Percentiles rank a stretch among this genome's conserved stretches.
phyloP scores from a whole-genome alignment of 2,329 filamentous ascomycete genomes.

The Alternaria brassicicola region DNA sequence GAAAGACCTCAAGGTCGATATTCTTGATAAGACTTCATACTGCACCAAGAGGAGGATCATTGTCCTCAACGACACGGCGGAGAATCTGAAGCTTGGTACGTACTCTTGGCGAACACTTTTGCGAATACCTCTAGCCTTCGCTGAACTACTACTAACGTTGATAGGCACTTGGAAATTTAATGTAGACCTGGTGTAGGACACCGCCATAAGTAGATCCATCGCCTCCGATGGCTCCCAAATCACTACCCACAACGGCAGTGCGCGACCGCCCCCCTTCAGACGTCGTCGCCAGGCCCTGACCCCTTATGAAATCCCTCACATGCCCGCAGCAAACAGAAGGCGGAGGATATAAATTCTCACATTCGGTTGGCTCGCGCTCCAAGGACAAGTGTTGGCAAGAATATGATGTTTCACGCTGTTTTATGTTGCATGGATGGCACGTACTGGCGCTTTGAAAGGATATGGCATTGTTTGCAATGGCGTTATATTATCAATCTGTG shows the following conservation, averaged over 20 bases:
- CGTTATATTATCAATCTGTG: slow-evolving; percentile 11
- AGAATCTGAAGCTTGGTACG: slow-evolving; percentile 86
- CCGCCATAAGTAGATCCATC: not conserved
- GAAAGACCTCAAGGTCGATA: slow-evolving; percentile 87
- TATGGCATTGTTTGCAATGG: slow-evolving; percentile 20
- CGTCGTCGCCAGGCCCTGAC: not conserved
- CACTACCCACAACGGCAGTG: not conserved
- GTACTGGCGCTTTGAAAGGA: slow-evolving; percentile 11
- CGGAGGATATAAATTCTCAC: not conserved
- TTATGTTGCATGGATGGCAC: slow-evolving; percentile 18
- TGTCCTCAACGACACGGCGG: slow-evolving; percentile 87
- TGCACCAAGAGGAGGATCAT: slow-evolving; percentile 93
- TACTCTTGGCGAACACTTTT: too few species aligned
- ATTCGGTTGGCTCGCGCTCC: not conserved
- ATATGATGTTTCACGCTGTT: slow-evolving; percentile 1
- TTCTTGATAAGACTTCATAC: slow-evolving; percentile 98
- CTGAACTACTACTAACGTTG: slow-evolving; percentile 14
- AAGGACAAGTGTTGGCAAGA: not conserved
- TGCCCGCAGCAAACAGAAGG: not conserved
- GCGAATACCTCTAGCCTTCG: too few species aligned
- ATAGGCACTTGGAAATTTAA: slow-evolving; percentile 44
- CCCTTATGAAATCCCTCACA: fast-evolving
- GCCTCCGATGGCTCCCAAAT: not conserved
- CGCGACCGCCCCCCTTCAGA: not conserved
- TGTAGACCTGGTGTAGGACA: slow-evolving; percentile 31